These are phyloP conservation scores for Penicillium sp. DNA, from an alignment of 2,329 filamentous ascomycete genomes.

Conservation along the genomic window DNA sequence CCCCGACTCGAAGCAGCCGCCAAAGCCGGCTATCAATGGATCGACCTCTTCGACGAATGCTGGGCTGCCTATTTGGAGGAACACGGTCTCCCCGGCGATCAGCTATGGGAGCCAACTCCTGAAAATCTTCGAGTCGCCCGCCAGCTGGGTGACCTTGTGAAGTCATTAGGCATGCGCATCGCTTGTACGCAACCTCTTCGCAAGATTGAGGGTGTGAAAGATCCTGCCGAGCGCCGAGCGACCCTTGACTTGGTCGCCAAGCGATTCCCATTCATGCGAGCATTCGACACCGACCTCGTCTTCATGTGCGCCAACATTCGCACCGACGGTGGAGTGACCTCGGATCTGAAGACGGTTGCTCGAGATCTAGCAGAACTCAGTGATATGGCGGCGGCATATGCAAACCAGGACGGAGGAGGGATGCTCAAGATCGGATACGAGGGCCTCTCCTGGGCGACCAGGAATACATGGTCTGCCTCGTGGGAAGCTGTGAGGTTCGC, in stretches of 20 bases:
- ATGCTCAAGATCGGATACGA: constrained; percentile 37
- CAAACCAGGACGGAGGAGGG: constrained; percentile 29
- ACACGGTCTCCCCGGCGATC: constrained; percentile 24
- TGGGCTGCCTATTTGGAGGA: constrained; percentile 37
- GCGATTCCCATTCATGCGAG: constrained; percentile 39
- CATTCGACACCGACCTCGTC: constrained; percentile 38
- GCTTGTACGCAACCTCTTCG: constrained; percentile 37
- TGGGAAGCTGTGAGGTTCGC: constrained; percentile 38
- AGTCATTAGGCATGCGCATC: constrained; percentile 34
- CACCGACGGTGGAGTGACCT: constrained; percentile 31
- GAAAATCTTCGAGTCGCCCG: constrained; percentile 30
- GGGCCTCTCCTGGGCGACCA: constrained; percentile 34
- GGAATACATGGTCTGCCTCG: constrained; percentile 37
- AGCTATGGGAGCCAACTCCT: constrained; percentile 32
- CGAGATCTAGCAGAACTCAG: constrained; percentile 34
- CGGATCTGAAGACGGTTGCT: constrained; percentile 34
- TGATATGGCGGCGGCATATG: constrained; percentile 32
- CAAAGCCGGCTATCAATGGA: constrained; percentile 32
- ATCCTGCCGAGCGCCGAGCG: constrained; percentile 27
- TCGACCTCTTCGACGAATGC: constrained; percentile 40
- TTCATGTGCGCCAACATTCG: constrained; percentile 40
- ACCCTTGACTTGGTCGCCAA: constrained; percentile 32
- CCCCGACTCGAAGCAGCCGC: constrained; percentile 33
- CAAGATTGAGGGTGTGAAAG: constrained; percentile 34
- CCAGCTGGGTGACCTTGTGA: constrained; percentile 31